These are phyloP conservation scores for Leccinum subrobustum DNA, from an alignment of 1,284 basidiomycete genomes.

Conservation along the genomic window DNA sequence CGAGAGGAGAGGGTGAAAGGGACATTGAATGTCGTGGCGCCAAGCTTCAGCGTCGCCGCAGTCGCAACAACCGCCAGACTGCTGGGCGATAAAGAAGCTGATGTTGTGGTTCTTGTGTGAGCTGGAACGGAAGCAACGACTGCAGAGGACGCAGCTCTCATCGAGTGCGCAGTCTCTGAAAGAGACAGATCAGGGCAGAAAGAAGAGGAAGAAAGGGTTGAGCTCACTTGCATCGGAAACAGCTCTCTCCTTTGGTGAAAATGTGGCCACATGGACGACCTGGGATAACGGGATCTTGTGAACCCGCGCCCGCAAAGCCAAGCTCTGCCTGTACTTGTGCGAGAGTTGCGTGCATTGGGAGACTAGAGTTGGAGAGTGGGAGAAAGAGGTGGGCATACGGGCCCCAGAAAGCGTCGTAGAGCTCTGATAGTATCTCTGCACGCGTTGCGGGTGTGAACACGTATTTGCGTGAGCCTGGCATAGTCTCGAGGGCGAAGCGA, in stretches of 20 bases:
- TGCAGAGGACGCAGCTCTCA: slow-evolving; percentile 85
- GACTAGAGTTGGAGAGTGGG: slow-evolving; percentile 55
- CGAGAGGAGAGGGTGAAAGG: too few relatives aligned
- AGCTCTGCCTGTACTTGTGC: slow-evolving; percentile 64
- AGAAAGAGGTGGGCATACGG: slow-evolving; percentile 67
- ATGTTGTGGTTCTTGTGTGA: slow-evolving; percentile 86
- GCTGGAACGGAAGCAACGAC: slow-evolving; percentile 83
- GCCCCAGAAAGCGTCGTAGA: slow-evolving; percentile 81
- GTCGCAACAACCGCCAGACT: slow-evolving; percentile 90
- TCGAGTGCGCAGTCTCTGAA: slow-evolving; percentile 85
- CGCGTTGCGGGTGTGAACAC: slow-evolving; percentile 68
- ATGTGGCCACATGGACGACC: slow-evolving; percentile 75
- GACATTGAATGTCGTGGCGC: too few relatives aligned
- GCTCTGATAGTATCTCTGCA: slow-evolving; percentile 72
- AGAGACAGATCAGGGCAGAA: background rate
- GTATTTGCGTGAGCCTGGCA: slow-evolving; percentile 75
- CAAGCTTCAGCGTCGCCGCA: slow-evolving; percentile 71
- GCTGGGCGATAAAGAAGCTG: slow-evolving; percentile 87
- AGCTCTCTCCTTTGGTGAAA: slow-evolving; percentile 83
- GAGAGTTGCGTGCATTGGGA: slow-evolving; percentile 59
- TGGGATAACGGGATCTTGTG: slow-evolving; percentile 54
- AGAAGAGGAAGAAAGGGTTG: background rate
- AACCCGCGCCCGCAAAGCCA: slow-evolving; percentile 53
- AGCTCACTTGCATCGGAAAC: slow-evolving; percentile 88
- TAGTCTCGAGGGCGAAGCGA: slow-evolving; percentile 71